Evolutionary conservation across 208 protist species (phyloP), one percentile per base, ranked within the genome.

Genomic region (Trypanosoma rangeli): DNA sequence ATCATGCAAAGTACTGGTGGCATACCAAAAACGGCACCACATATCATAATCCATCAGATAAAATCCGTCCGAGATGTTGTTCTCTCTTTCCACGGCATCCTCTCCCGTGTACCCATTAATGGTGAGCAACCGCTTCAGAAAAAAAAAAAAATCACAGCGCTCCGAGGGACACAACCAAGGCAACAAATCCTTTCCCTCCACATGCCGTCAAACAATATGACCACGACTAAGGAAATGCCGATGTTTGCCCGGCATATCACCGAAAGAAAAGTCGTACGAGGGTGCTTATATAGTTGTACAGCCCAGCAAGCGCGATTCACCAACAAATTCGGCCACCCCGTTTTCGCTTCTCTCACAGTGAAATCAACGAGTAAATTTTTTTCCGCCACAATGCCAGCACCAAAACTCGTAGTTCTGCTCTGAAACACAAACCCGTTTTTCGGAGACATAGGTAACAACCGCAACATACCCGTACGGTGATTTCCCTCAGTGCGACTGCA

Each of bases 31-130:
- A 22, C 79, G 79, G 66, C 72, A 80, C 77, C 80, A 94, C 75
- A 91, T 89, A 73, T 94, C 76, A 62, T 89, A 89, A 79, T 92
- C 89, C 44, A 89, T 60, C 42, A 84, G 76, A 78, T 92, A 94
- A 55, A 86, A 92, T 16, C 78, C 86, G 20, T 79, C 65, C 20
- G 86, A 80, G 26, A 89, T 83, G 64, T 89, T 83, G 49, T 39
- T 48, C 46, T 76, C 74, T 42, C 61, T 61, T 5, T 82, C 82
- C 20, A 55, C n/a, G 18, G 59, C 73, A 55, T 62, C 44, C 28
- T 74, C 68, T 28, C 67, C 76, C 31, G 85, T 65, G 54, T 49
- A 50, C 54, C 77, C 72, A 62, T 76, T 59, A 42, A 73, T 73
- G 15, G 71, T 70, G 24, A 88, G 74, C 1, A 83, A 89, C 22